Base-by-base conservation (phyloP, 768 basidiomycete genomes). In the Lactifluus pinguis region DNA sequence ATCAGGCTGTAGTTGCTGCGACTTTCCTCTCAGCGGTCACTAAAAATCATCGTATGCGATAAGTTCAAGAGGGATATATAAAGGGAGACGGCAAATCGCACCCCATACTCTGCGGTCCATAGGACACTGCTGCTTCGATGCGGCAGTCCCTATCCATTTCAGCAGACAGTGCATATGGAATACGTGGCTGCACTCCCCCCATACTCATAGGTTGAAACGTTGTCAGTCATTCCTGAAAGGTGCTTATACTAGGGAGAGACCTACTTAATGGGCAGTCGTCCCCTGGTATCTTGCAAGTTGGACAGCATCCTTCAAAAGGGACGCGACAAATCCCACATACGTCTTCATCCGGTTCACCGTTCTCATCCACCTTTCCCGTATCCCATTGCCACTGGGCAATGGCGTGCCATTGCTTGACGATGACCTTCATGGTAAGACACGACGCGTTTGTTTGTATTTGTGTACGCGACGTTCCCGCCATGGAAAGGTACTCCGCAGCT, bases 91-190 rank as follows among this genome's bases (percentile, higher is more conserved):
- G 29, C 19, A 36, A 7, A 6, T 77, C 87, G 61, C 65, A 95
- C 94, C 86, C 95, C 95, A 99, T 3, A 86, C 77, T 67, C 92
- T 76, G 34, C 97, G 79, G 70, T 98, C 95, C 92, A 99, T 95
- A n/a, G 97, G 97, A 77, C 97, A 99, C 67, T 95, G 92, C 67
- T 89, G 86, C 72, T 98, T 98, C 39, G 90, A 94, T 14, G 89
- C 84, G 5, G 83, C 76, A 0, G 94, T 95, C 4, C 86, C 86
- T 61, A 98, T 83, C 97, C 97, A 99, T 72, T 98, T 97, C 65
- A 95, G 79, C 13, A 99, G 75, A 74, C 95, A 98, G 72, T 99
- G 95, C 92, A 98, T 94, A 71, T 99, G 97, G 69, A 98, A 99
- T 59, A 97, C 85, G 71, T 98, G 97, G 6, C 85, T 92, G 70